Conservation (phyloP, 2,329 filamentous ascomycete genomes). For the Claviceps quebecensis region DNA sequence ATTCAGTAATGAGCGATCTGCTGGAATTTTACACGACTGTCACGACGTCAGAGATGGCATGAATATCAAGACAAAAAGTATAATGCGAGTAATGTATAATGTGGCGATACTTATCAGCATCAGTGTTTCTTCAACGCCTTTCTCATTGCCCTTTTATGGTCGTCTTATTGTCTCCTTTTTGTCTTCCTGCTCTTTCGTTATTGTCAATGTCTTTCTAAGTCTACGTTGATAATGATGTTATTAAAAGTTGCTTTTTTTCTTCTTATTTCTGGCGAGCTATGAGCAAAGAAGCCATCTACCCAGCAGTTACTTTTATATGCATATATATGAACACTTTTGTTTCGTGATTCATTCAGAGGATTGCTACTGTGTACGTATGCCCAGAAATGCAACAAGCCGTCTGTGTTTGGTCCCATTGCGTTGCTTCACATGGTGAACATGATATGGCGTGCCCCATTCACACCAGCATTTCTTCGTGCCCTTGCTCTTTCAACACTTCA, state of each 20-base stretch:
- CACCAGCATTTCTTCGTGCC: slow-evolving; percentile 12
- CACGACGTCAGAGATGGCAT: background rate
- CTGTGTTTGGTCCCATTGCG: background rate
- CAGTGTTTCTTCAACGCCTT: no score
- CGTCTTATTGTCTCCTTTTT: no score
- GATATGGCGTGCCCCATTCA: background rate
- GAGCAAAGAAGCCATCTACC: no score
- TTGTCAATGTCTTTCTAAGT: no score
- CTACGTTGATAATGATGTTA: no score
- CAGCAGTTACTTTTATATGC: background rate
- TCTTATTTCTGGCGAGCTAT: no score
- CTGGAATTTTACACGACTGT: background rate
- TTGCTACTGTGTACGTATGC: background rate
- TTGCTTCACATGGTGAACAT: no score
- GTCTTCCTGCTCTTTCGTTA: no score
- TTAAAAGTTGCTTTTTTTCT: no score
- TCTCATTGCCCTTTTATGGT: no score
- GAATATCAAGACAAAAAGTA: background rate
- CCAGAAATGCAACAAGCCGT: background rate
- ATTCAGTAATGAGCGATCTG: no score
- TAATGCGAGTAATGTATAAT: background rate
- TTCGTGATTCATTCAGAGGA: background rate
- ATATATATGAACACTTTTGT: background rate
- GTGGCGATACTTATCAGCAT: no score
- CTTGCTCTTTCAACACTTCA: slow-evolving; percentile 46